Evolutionary conservation across 1,284 basidiomycete genomes (phyloP), one percentile per base, ranked within the genome.

Genomic region (Albatrellus sp.): DNA sequence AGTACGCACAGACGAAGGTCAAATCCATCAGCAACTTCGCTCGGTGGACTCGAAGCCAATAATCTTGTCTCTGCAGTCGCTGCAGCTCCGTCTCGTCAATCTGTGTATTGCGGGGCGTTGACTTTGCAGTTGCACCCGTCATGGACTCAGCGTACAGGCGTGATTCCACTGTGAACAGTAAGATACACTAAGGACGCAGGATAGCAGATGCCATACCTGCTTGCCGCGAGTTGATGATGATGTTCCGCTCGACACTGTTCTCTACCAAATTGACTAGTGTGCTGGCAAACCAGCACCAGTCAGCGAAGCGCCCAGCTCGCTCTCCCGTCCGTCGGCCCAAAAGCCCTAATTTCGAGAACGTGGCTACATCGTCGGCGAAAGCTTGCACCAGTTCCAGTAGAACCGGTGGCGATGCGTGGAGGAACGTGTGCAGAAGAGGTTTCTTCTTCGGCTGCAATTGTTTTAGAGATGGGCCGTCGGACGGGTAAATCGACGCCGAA

Each of bases 391-490:
- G 67, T 54, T 85, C 85, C 7, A 89, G 68, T 5, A 89, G 65
- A n/a, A 87, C 77, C 1, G 86, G 86, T n/a, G 85, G 86, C 12
- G 84, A 77, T 24, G 85, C 78, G 50, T 85, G 75, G 17, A 89
- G 65, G 45, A 88, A 61, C 2, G 81, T 73, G 50, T 83, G 78
- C 46, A 89, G 62, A 52, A 89, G 73, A 0, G 80, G 75, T 49
- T 73, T 58, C 9, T 74, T 70, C 47, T 73, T 52, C 13, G 31
- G 37, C 44, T 47, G 50, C 37, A 52, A 57, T 41, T 42, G 44
- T 37, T 54, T 61, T 43, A 24, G 7, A 4, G 47, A 45, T 24
- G 30, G 52, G 39, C 41, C 55, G 44, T 68, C 68, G 12, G 69
- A 59, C 11, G 75, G 46, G 44, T 56, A 72, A 49, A 72, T 75